Percentiles rank a stretch among this genome's conserved stretches.
phyloP scores from a whole-genome alignment of 768 basidiomycete genomes.

The Amanita phalloides region DNA sequence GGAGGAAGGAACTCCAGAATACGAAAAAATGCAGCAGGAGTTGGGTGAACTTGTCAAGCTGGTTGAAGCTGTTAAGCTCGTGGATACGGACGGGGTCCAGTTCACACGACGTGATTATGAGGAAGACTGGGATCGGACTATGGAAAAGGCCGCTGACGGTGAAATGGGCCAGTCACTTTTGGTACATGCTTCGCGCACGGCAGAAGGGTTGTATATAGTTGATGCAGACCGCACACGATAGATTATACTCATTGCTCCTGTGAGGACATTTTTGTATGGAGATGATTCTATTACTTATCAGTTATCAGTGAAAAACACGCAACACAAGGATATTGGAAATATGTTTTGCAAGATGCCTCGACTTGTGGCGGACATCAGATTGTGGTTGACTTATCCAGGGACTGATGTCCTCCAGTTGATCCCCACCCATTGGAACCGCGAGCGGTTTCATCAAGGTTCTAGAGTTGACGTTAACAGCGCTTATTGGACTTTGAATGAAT shows the following conservation, averaged over 20 bases:
- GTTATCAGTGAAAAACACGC: too few relatives aligned
- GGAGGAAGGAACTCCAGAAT: constrained; percentile 40
- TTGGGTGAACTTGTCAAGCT: constrained; percentile 65
- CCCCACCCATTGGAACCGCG: constrained; percentile 88
- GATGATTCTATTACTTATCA: background rate
- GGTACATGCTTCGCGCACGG: constrained; percentile 36
- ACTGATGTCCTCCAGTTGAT: constrained; percentile 80
- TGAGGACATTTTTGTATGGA: background rate
- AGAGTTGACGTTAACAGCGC: constrained; percentile 2
- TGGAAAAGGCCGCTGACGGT: constrained; percentile 9
- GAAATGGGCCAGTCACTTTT: constrained; percentile 36
- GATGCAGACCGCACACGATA: constrained; percentile 32
- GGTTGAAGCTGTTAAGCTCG: constrained; percentile 73
- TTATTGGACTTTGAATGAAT: constrained; percentile 2
- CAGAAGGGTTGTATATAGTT: constrained; percentile 51
- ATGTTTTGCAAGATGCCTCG: constrained; percentile 4
- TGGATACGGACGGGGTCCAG: constrained; percentile 28
- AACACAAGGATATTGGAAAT: background rate
- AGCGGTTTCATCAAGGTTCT: constrained; percentile 80
- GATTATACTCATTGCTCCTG: background rate
- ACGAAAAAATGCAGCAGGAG: constrained; percentile 39
- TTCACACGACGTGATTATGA: constrained; percentile 22
- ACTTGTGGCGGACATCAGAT: constrained; percentile 6
- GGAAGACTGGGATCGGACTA: constrained; percentile 26
- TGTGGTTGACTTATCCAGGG: constrained; percentile 22